Conservation (phyloP, 2,329 filamentous ascomycete species). For the Orbilia oligospora region DNA sequence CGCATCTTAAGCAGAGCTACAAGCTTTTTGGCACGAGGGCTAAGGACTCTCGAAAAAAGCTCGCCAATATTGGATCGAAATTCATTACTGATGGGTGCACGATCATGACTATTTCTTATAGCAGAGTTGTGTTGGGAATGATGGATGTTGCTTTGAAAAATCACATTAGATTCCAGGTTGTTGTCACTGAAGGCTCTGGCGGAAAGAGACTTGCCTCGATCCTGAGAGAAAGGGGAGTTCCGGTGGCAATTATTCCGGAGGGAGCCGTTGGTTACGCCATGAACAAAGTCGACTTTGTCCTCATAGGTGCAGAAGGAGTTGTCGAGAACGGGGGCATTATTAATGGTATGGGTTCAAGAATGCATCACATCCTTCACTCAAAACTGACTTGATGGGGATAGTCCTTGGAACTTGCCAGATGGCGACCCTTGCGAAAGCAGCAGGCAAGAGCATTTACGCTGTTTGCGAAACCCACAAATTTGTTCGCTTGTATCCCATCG, state of each 20-base stretch:
- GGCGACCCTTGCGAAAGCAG: slow-evolving; percentile 81
- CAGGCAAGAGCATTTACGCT: slow-evolving; percentile 86
- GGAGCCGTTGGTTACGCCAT: slow-evolving; percentile 85
- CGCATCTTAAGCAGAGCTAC: slow-evolving; percentile 83
- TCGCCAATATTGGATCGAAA: slow-evolving; percentile 82
- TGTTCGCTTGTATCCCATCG: slow-evolving; percentile 85
- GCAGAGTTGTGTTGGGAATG: slow-evolving; percentile 83
- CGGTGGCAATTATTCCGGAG: slow-evolving; percentile 84
- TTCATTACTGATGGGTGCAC: slow-evolving; percentile 84
- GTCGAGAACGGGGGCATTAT: slow-evolving; percentile 95
- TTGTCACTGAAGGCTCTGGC: slow-evolving; percentile 73
- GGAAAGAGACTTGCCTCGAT: slow-evolving; percentile 73
- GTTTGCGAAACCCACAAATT: slow-evolving; percentile 98
- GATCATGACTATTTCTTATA: slow-evolving; percentile 92
- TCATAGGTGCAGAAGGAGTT: slow-evolving; percentile 84
- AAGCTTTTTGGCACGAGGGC: slow-evolving; percentile 89
- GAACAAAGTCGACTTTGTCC: slow-evolving; percentile 77
- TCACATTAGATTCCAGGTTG: slow-evolving; percentile 81
- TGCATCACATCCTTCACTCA: not conserved
- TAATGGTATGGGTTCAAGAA: slow-evolving; percentile 70
- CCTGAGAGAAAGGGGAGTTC: slow-evolving; percentile 80
- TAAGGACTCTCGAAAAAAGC: slow-evolving; percentile 85
- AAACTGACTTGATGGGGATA: slow-evolving; percentile 23
- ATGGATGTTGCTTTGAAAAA: slow-evolving; percentile 81
- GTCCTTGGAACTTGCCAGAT: slow-evolving; percentile 78